Conservation (phyloP, 2,329 filamentous ascomycete species). For the Volutella citrinella region DNA sequence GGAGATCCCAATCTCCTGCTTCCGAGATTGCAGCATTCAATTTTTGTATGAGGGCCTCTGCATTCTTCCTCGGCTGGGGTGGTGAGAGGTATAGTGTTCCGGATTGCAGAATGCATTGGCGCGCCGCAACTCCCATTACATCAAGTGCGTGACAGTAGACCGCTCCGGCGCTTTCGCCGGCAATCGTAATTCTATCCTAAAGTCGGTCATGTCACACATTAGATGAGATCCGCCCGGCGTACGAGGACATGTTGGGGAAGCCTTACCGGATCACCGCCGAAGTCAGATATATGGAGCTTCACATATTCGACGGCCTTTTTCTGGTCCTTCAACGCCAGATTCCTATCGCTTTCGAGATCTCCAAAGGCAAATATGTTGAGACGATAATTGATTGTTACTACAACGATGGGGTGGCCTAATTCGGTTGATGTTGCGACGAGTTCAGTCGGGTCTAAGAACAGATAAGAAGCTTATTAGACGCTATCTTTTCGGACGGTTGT, state of each 20-base stretch:
- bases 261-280: conserved; percentile 27
- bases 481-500: no score
- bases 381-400: conserved; percentile 20
- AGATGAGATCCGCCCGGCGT: background rate
- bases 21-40: conserved; percentile 1
- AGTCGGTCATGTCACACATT: no score
- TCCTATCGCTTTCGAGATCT: conserved; percentile 34
- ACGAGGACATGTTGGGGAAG: no score
- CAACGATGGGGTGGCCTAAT: conserved; percentile 16
- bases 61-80: conserved; percentile 28
- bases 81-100: conserved; percentile 42
- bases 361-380: conserved; percentile 39
- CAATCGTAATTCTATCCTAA: conserved; percentile 38
- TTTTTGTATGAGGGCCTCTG: conserved; percentile 3
- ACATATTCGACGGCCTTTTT: conserved; percentile 30
- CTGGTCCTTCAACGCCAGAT: conserved; percentile 35
- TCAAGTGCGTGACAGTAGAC: conserved; percentile 44
- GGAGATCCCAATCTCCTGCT: background rate
- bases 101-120: conserved; percentile 37
- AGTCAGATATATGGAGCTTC: conserved; percentile 22
- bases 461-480: background rate
- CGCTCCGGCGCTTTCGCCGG: conserved; percentile 44
- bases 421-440: conserved; percentile 34
- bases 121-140: conserved; percentile 31
- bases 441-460: conserved; percentile 27